phyloP scores from a whole-genome alignment of 805 yeast species.

The Zygosaccharomyces bailii region DNA sequence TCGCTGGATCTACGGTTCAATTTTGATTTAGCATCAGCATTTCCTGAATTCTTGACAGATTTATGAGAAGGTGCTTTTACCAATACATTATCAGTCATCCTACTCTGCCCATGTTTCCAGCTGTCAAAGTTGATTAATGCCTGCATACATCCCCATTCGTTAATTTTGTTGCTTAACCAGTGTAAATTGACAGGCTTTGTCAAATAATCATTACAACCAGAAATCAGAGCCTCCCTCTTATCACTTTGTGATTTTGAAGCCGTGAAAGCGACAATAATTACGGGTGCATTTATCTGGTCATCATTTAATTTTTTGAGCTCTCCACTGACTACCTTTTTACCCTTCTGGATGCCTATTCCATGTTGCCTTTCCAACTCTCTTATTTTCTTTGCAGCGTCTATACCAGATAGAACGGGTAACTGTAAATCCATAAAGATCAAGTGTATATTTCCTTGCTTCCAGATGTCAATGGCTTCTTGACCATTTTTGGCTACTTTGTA shows the following conservation, averaged over 20 bases:
- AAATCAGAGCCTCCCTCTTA: slow-evolving; percentile 85
- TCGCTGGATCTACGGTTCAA: slow-evolving; percentile 14
- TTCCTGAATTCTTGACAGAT: slow-evolving; percentile 7
- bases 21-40: slow-evolving; percentile 1
- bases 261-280: slow-evolving; percentile 95
- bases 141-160: slow-evolving; percentile 99
- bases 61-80: slow-evolving; percentile 17
- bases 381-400: slow-evolving; percentile 91
- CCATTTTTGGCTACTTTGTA: slow-evolving; percentile 90
- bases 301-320: slow-evolving; percentile 3
- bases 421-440: slow-evolving; percentile 96
- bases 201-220: slow-evolving; percentile 95
- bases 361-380: slow-evolving; percentile 77
- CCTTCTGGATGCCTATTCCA: slow-evolving; percentile 54
- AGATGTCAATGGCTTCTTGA: slow-evolving; percentile 87
- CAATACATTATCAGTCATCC: slow-evolving; percentile 38
- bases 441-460: slow-evolving; percentile 94
- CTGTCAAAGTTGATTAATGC: slow-evolving; percentile 94
- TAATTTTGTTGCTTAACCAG: slow-evolving; percentile 91
- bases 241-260: slow-evolving; percentile 86
- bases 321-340: slow-evolving; percentile 17
- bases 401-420: slow-evolving; percentile 91
- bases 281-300: slow-evolving; percentile 61
- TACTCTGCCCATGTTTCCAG: slow-evolving; percentile 57
- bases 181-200: slow-evolving; percentile 93